phyloP scores from a whole-genome alignment of 306 rosid species.

The Fragaria nilgerrensis region DNA sequence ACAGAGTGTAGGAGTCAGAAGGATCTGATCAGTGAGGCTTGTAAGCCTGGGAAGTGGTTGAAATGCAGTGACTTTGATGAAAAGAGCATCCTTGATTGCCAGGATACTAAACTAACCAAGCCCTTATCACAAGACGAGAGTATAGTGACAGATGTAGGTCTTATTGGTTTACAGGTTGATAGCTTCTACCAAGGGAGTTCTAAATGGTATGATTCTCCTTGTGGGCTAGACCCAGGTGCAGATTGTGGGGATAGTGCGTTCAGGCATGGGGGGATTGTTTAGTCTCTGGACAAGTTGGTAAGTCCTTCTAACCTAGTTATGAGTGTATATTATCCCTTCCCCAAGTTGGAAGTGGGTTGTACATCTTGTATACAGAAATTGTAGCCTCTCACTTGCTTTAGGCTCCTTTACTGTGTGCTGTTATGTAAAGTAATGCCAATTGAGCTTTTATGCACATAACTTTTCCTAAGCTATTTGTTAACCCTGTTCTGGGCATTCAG shows the following conservation, averaged over 20 bases:
- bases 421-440: slow-evolving; percentile 61
- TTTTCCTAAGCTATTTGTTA: slow-evolving; percentile 34
- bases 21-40: slow-evolving; percentile 65
- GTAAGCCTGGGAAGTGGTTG: slow-evolving; percentile 96
- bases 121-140: slow-evolving; percentile 79
- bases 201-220: slow-evolving; percentile 99
- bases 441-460: slow-evolving; percentile 48
- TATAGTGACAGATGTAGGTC: slow-evolving; percentile 84
- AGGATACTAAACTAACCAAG: slow-evolving; percentile 87
- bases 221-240: slow-evolving; percentile 81
- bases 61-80: slow-evolving; percentile 85
- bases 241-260: slow-evolving; percentile 89
- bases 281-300: slow-evolving; percentile 44
- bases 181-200: slow-evolving; percentile 88
- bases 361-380: slow-evolving; percentile 81
- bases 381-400: slow-evolving; percentile 55
- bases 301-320: slow-evolving; percentile 52
- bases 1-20: slow-evolving; percentile 71
- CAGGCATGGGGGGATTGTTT: slow-evolving; percentile 85
- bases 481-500: slow-evolving; percentile 41
- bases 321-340: slow-evolving; percentile 53
- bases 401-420: slow-evolving; percentile 62
- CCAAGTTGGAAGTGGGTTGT: slow-evolving; percentile 68
- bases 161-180: slow-evolving; percentile 92
- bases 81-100: slow-evolving; percentile 89